phyloP scores from a whole-genome alignment of 169 alveolate genomes.

The Plasmodium reichenowi region DNA sequence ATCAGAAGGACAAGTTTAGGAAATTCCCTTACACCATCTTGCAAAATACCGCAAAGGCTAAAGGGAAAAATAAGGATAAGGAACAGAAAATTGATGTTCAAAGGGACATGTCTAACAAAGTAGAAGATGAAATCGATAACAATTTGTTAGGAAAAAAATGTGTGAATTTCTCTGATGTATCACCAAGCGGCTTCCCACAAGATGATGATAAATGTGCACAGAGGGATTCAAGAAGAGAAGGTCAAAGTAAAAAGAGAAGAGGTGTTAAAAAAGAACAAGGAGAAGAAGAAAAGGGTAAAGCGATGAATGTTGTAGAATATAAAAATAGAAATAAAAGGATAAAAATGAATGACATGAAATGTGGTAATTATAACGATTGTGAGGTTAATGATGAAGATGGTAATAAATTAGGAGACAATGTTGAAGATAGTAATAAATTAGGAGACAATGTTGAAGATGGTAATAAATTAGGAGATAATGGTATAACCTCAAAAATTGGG shows the following conservation, averaged over 20 bases:
- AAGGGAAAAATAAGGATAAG: not conserved
- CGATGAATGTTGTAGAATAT: not conserved
- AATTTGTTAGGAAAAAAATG: too few relatives aligned
- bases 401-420: too few relatives aligned
- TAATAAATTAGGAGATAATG: not conserved
- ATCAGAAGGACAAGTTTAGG: constrained; percentile 37
- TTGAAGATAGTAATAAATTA: not conserved
- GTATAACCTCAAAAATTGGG: not conserved
- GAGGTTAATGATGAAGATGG: not conserved
- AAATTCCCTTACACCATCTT: constrained; percentile 1
- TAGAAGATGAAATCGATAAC: too few relatives aligned
- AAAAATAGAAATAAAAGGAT: not conserved
- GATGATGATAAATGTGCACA: too few relatives aligned
- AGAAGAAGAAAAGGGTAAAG: not conserved
- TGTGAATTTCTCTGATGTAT: too few relatives aligned
- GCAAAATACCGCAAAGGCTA: not conserved
- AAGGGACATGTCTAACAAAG: not conserved
- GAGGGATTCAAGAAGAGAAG: not conserved
- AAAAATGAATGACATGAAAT: not conserved
- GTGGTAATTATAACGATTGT: not conserved
- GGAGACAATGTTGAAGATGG: not conserved
- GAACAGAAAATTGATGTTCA: not conserved
- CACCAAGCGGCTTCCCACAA: too few relatives aligned
- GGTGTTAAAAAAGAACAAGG: not conserved
- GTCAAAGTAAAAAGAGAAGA: not conserved